Conservation (phyloP, 1,139 yeast genomes). For the Magnusiomyces fungicola region DNA sequence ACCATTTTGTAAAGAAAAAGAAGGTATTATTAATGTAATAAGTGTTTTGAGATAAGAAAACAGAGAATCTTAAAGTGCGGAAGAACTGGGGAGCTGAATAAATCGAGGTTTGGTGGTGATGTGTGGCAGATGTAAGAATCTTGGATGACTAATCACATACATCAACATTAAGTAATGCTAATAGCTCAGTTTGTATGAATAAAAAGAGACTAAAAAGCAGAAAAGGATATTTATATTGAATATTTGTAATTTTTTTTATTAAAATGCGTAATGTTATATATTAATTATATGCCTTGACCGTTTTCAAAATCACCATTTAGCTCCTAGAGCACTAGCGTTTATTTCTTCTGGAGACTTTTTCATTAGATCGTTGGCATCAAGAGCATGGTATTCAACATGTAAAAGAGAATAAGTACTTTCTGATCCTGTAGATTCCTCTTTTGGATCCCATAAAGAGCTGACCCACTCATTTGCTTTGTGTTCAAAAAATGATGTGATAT, state of each 20-base stretch:
- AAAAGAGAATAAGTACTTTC: constrained; percentile 7
- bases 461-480: constrained; percentile 9
- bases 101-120: neutral
- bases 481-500: constrained; percentile 2
- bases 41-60: neutral
- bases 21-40: neutral
- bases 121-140: neutral
- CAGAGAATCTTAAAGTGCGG: neutral
- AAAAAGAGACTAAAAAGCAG: neutral
- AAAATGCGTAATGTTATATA: too few relatives aligned
- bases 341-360: neutral
- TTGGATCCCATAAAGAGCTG: constrained; percentile 7
- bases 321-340: constrained; percentile 10
- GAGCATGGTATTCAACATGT: constrained; percentile 14
- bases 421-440: neutral
- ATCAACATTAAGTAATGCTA: neutral
- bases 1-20: neutral
- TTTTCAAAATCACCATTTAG: constrained; percentile 10
- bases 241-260: neutral
- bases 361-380: constrained; percentile 8
- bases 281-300: neutral
- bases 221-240: neutral
- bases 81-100: neutral
- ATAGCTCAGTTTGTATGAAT: neutral
- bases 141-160: neutral